Percentiles rank a stretch among this genome's conserved stretches.
phyloP scores from a whole-genome alignment of 495 filamentous ascomycete species.

The Xylaria flabelliformis region DNA sequence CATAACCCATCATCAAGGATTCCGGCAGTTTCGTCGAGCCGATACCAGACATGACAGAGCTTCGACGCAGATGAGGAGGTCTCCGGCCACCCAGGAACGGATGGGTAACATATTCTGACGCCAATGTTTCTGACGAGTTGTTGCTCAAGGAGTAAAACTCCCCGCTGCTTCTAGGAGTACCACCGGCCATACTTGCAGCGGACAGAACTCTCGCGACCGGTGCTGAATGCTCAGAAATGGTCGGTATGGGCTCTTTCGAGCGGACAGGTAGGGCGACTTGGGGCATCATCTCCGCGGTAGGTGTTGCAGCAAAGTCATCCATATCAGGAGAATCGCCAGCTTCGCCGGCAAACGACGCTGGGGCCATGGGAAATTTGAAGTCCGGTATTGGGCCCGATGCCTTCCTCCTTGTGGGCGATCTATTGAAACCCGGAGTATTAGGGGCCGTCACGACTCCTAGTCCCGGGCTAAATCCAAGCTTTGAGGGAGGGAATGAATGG shows the following conservation, averaged over 20 bases:
- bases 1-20: slow-evolving; percentile 96
- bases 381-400: slow-evolving; percentile 57
- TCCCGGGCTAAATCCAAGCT: slow-evolving; percentile 43
- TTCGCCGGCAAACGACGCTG: slow-evolving; percentile 48
- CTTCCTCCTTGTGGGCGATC: slow-evolving; percentile 43
- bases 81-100: slow-evolving; percentile 50
- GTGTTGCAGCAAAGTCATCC: slow-evolving; percentile 43
- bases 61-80: slow-evolving; percentile 64
- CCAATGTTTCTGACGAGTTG: slow-evolving; percentile 89
- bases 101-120: slow-evolving; percentile 84
- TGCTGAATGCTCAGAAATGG: slow-evolving; percentile 61
- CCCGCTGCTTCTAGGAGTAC: slow-evolving; percentile 84
- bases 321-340: slow-evolving; percentile 21
- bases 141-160: slow-evolving; percentile 96
- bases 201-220: slow-evolving; percentile 74
- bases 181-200: slow-evolving; percentile 67
- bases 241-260: slow-evolving; percentile 48
- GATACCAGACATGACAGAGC: slow-evolving; percentile 61
- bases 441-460: slow-evolving; percentile 48
- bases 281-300: slow-evolving; percentile 44
- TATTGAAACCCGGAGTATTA: slow-evolving; percentile 46
- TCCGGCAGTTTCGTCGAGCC: slow-evolving; percentile 62
- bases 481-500: slow-evolving; percentile 54
- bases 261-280: slow-evolving; percentile 43
- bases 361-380: slow-evolving; percentile 72